These are phyloP conservation scores for Lentithecium fluviatile DNA, from an alignment of 495 filamentous ascomycete genomes.

Conservation along the genomic window DNA sequence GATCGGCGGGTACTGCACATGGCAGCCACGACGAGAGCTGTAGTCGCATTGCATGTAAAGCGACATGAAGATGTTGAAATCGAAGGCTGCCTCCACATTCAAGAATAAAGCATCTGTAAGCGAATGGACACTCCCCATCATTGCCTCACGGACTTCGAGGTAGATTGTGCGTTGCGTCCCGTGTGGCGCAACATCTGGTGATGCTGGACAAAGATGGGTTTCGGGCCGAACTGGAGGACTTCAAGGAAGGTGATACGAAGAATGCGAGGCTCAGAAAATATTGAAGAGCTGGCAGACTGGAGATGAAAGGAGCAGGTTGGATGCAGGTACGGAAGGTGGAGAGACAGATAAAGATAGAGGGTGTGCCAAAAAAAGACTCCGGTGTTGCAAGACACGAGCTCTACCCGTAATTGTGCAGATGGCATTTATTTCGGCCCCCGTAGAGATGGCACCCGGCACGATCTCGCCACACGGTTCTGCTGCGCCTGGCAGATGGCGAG, in stretches of 20 bases:
- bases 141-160: too few relatives aligned
- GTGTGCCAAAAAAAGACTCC: neutral
- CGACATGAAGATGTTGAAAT: too few relatives aligned
- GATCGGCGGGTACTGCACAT: slow-evolving; percentile 4
- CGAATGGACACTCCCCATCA: too few relatives aligned
- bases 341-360: neutral
- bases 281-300: slow-evolving; percentile 6
- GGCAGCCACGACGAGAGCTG: neutral
- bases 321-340: neutral
- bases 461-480: too few relatives aligned
- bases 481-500: too few relatives aligned
- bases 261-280: neutral
- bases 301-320: slow-evolving; percentile 1
- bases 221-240: too few relatives aligned
- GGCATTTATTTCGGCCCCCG: neutral
- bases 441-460: neutral
- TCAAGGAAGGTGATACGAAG: slow-evolving; percentile 2
- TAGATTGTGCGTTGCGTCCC: too few relatives aligned
- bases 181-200: too few relatives aligned
- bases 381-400: slow-evolving; percentile 17
- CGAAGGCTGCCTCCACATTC: too few relatives aligned
- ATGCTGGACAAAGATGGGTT: too few relatives aligned
- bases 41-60: too few relatives aligned
- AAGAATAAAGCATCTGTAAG: too few relatives aligned
- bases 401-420: slow-evolving; percentile 2